These are phyloP conservation scores for Aspergillus ochraceus DNA, from an alignment of 2,329 filamentous ascomycete genomes.

Conservation along the genomic window DNA sequence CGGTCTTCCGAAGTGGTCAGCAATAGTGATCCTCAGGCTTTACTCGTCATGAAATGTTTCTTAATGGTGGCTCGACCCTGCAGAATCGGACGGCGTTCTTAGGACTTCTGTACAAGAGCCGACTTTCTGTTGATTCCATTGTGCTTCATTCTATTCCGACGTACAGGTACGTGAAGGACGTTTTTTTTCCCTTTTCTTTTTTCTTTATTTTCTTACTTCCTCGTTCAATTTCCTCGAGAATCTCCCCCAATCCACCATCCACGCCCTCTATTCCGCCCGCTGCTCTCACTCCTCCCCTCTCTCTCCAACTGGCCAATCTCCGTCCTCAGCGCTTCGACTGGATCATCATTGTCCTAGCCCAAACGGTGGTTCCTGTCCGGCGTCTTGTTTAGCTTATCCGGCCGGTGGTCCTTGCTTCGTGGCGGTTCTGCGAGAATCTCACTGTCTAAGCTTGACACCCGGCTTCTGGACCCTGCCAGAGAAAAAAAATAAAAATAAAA, in stretches of 20 bases:
- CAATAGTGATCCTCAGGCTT: constrained; percentile 8
- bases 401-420: constrained; percentile 25
- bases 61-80: constrained; percentile 13
- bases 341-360: constrained; percentile 15
- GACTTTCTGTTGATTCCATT: neutral
- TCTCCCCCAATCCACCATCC: neutral
- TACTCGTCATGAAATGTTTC: constrained; percentile 8
- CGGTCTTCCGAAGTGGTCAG: constrained; percentile 4
- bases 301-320: constrained; percentile 12
- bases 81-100: constrained; percentile 8
- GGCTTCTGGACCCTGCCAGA: constrained; percentile 14
- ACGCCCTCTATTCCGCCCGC: neutral
- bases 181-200: neutral
- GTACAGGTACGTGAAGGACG: constrained; percentile 1
- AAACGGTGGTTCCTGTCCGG: constrained; percentile 19
- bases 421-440: constrained; percentile 19
- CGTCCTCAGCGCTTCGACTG: constrained; percentile 8
- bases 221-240: neutral
- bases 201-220: neutral
- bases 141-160: neutral
- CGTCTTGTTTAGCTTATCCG: constrained; percentile 20
- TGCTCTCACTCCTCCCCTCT: neutral
- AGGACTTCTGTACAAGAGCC: neutral
- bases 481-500: neutral
- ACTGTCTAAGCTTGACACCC: constrained; percentile 19